A percentile compares a stretch with the other conserved stretches of the same genome.
Conservation (phyloP, 371 early-diverging fungal genomes). For the Funneliformis caledonium region DNA sequence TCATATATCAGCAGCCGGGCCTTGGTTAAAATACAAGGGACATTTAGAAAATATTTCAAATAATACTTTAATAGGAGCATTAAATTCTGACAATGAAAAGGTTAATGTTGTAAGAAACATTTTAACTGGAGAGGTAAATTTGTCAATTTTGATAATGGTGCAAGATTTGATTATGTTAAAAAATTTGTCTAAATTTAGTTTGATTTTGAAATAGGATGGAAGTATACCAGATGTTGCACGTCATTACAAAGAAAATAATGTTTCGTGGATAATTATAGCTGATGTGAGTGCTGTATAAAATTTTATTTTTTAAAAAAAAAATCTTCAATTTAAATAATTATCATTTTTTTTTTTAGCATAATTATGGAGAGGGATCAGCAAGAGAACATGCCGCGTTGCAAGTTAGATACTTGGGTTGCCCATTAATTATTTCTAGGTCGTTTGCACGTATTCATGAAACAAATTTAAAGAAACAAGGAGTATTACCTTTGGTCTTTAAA, state of each 20-base stretch:
- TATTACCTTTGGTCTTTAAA: slow-evolving; percentile 90
- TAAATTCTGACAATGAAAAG: slow-evolving; percentile 89
- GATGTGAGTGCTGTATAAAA: slow-evolving; percentile 60
- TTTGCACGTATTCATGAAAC: slow-evolving; percentile 99
- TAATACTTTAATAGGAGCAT: slow-evolving; percentile 95
- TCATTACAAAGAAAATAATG: slow-evolving; percentile 76
- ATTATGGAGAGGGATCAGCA: slow-evolving; percentile 98
- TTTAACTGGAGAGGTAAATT: slow-evolving; percentile 59
- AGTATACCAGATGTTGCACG: slow-evolving; percentile 81
- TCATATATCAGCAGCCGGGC: slow-evolving; percentile 94
- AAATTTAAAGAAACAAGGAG: slow-evolving; percentile 98
- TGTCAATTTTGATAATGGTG: not conserved
- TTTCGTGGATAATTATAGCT: slow-evolving; percentile 92
- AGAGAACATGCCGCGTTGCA: slow-evolving; percentile 98
- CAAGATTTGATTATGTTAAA: too few species aligned
- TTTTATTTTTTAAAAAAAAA: not conserved
- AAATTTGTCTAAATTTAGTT: not conserved
- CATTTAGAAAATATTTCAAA: slow-evolving; percentile 96
- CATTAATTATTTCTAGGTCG: slow-evolving; percentile 84
- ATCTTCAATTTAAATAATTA: not conserved
- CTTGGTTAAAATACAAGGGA: slow-evolving; percentile 97
- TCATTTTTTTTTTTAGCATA: slow-evolving; percentile 44
- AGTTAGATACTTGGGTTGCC: slow-evolving; percentile 91
- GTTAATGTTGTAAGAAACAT: slow-evolving; percentile 83
- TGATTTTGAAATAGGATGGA: not conserved